Base-by-base conservation (phyloP, 257 asterid genomes). In the Gentiana straminea region DNA sequence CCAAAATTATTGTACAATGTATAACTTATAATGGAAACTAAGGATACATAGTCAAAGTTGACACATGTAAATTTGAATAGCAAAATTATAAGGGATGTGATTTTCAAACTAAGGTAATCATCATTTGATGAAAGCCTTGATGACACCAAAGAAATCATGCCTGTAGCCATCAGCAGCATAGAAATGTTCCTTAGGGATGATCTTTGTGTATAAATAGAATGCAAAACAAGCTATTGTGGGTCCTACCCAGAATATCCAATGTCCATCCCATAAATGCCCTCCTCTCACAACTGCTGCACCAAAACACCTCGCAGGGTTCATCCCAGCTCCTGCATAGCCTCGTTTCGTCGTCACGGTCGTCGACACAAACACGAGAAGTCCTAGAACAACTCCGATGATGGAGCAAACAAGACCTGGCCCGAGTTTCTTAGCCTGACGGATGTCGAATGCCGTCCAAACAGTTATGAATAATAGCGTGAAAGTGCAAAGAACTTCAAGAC, bases 221-320 rank as follows among this genome's bases (percentile, higher is more conserved):
- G 58, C 80, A 9, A 76, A 38, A 33, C 92, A 79, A 34, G 94
- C 82, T 5, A 78, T 60, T 0, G 63, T 71, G 0, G 96, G 96
- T 15, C 92, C 96, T 3, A 52, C 81, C 96, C 94, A 86, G 49
- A 84, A 84, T 8, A 86, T 72, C 96, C 96, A 84, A 45, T 86
- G 94, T 2, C 82, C 89, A 15, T 81, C 60, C 96, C 94, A 81
- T 0, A 86, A 74, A 37, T 80, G 89, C 1, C 94, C 96, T 4
- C 94, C 92, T 51, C 94, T 71, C 3, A 84, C 94, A 1, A 81
- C 35, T 9, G 91, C 89, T 1, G 96, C 73, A 13, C 94, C 96
- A 0, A 86, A 51, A 59, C 96, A 86, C 75, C 94, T 58, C 0
- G 96, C 94, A 35, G 96, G 96, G 58, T 86, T 86, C 69, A 86